Conservation (phyloP, 805 yeast species). For the Metschnikowia reukaufii region DNA sequence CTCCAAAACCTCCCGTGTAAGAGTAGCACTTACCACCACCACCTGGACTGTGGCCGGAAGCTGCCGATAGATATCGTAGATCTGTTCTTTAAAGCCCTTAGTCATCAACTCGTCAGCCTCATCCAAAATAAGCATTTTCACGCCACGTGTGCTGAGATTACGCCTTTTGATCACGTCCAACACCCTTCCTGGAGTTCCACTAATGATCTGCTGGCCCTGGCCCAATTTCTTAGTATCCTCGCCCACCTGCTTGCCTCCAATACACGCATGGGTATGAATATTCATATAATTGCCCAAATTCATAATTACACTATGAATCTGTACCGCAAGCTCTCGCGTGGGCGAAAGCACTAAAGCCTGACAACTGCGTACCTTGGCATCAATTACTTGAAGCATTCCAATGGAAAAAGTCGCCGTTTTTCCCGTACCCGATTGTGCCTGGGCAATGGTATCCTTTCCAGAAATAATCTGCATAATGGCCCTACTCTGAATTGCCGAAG, state of each 20-base stretch:
- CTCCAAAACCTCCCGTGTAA: constrained; percentile 88
- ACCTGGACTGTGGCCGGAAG: constrained; percentile 88
- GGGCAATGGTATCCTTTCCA: constrained; percentile 95
- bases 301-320: constrained; percentile 84
- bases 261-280: constrained; percentile 83
- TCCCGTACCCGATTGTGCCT: constrained; percentile 99
- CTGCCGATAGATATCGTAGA: constrained; percentile 83
- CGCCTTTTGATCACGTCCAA: constrained; percentile 87
- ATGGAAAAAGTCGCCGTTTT: constrained; percentile 98
- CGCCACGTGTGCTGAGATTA: constrained; percentile 65
- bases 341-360: constrained; percentile 94
- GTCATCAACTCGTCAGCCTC: constrained; percentile 96
- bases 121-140: constrained; percentile 88
- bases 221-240: constrained; percentile 75
- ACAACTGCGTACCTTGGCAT: constrained; percentile 65
- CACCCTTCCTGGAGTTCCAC: constrained; percentile 98
- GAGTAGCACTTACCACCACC: constrained; percentile 91
- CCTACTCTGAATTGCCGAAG: constrained; percentile 96
- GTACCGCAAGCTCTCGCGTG: constrained; percentile 93
- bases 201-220: constrained; percentile 85
- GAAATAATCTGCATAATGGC: constrained; percentile 93
- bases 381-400: constrained; percentile 86
- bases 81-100: constrained; percentile 93
- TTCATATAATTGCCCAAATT: constrained; percentile 88
- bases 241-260: constrained; percentile 86